Evolutionary conservation across 441 rosid genomes (phyloP).

Genomic region (Bruguiera hainesii): DNA sequence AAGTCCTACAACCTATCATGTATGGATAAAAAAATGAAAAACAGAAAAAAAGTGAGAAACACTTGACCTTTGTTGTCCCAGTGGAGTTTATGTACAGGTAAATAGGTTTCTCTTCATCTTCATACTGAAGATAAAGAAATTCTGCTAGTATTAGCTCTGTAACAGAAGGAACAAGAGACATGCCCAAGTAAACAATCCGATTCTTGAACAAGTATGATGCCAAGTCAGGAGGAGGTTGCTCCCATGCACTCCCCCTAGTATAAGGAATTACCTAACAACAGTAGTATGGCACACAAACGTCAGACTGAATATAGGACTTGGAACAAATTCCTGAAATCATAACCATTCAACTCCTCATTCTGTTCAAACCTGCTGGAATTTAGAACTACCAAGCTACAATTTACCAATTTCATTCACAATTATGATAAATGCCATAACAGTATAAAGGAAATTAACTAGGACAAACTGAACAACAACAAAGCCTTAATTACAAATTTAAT

Average conservation of each 20-base stretch:
- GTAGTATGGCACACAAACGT: not conserved
- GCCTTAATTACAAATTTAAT: too few relatives aligned
- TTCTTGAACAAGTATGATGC: conserved; percentile 80
- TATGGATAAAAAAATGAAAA: too few relatives aligned
- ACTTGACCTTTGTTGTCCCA: conserved; percentile 75
- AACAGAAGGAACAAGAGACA: conserved; percentile 89
- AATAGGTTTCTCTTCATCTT: conserved; percentile 71
- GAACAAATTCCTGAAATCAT: not conserved
- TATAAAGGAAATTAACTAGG: too few relatives aligned
- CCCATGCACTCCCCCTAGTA: conserved; percentile 64
- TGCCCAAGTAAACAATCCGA: conserved; percentile 86
- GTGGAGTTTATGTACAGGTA: conserved; percentile 89
- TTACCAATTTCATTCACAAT: too few relatives aligned
- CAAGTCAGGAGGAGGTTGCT: conserved; percentile 91
- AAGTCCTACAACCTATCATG: not conserved
- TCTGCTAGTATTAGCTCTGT: conserved; percentile 76
- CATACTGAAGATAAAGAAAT: conserved; percentile 82
- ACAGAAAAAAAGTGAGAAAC: too few relatives aligned
- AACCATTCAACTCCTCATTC: not conserved
- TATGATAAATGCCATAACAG: too few relatives aligned
- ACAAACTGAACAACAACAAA: too few relatives aligned
- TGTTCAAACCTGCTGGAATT: not conserved
- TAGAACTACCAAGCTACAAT: not conserved
- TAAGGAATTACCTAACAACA: conserved; percentile 73
- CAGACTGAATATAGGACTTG: not conserved